phyloP scores from a whole-genome alignment of 169 alveolate genomes.

The Plasmodium coatneyi region DNA sequence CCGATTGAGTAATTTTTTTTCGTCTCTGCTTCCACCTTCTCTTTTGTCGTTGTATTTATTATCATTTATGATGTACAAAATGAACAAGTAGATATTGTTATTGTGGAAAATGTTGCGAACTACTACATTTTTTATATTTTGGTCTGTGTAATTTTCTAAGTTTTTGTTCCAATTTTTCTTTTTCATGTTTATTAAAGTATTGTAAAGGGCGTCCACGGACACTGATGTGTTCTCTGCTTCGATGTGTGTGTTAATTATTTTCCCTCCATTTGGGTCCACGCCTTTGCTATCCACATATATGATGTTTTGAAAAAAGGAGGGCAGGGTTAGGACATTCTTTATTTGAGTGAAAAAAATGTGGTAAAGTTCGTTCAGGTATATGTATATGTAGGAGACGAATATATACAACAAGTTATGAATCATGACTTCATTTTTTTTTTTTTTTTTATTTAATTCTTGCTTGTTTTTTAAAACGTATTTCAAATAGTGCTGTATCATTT shows the following conservation, averaged over 20 bases:
- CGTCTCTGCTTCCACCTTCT: background rate
- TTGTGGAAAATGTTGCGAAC: slow-evolving; percentile 61
- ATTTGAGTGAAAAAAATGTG: slow-evolving; percentile 51
- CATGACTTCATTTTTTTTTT: slow-evolving; percentile 65
- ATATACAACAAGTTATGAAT: slow-evolving; percentile 50
- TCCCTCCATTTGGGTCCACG: background rate
- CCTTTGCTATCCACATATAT: slow-evolving; percentile 28
- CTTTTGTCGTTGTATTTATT: slow-evolving; percentile 30
- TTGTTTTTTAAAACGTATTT: slow-evolving; percentile 56
- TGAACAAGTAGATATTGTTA: slow-evolving; percentile 59
- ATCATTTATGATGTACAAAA: slow-evolving; percentile 56
- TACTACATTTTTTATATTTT: slow-evolving; percentile 53
- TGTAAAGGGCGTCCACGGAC: background rate
- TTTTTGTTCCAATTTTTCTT: slow-evolving; percentile 25
- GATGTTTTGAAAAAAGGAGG: slow-evolving; percentile 63
- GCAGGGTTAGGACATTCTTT: slow-evolving; percentile 40
- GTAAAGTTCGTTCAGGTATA: slow-evolving; percentile 55
- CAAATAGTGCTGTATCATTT: slow-evolving; percentile 34
- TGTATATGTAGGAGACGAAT: slow-evolving; percentile 52
- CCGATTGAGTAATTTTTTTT: background rate
- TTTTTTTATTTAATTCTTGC: slow-evolving; percentile 21
- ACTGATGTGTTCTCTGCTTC: background rate
- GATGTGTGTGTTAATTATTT: background rate
- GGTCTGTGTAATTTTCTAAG: slow-evolving; percentile 47
- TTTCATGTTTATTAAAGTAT: slow-evolving; percentile 18